Evolutionary conservation across 352 stramenopile species (phyloP), one percentile per base, ranked within the genome.

Genomic region (Phytophthora nicotianae): DNA sequence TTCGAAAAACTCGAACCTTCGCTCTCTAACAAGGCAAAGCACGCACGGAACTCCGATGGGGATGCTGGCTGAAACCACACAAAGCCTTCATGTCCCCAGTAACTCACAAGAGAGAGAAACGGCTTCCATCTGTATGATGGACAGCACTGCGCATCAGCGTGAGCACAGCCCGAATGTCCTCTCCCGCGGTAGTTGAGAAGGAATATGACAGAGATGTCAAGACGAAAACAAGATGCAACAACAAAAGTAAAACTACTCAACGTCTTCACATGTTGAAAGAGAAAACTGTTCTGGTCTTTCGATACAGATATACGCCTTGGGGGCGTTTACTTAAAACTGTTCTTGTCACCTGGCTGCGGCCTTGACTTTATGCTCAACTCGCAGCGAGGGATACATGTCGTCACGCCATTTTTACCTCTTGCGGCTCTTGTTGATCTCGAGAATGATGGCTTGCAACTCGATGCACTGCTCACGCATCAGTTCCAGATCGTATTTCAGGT

Each of bases 381-480:
- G 19, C 40, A 59, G 33, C 58, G 14, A 65, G 45, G 40, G 5
- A 50, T 51, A 70, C 35, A 33, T n/a, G 54, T 57, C 48, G n/a
- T 46, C 48, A 68, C 19, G 58, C 41, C 38, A 26, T 19, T 56
- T n/a, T 64, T 86, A 94, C 69, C 86, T 80, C 77, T 94, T 94
- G 49, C 86, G 81, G 62, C 86, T 93, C 72, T 91, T 91, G 82
- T 95, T 93, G 70, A 95, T 95, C 79, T 95, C 86, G 41, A 95
- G 77, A 53, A 95, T 95, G 65, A 95, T 95, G 49, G 86, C 79
- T 50, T 95, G 86, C 48, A 95, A 58, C 58, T 95, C 86, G 47
- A 95, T 93, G 62, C 86, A 95, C 72, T 95, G 86, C 67, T 95
- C 86, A 26, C 86, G 86, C 86, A 95, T 95, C 45, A 95, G 76